Conservation (phyloP, 2,329 filamentous ascomycete species). For the Colletotrichum nymphaeae region DNA sequence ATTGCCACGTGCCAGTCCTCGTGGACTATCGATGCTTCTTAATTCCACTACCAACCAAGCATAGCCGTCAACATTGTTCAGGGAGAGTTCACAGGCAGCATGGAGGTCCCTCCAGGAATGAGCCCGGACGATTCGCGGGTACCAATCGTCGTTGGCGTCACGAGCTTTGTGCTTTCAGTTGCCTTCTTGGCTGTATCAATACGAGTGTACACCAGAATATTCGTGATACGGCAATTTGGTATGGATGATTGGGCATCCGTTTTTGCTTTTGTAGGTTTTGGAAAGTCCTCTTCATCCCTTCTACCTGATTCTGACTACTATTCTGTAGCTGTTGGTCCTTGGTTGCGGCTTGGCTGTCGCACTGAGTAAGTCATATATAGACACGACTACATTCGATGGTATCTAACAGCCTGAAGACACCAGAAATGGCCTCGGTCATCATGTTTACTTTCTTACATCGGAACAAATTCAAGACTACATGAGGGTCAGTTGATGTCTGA, state of each 20-base stretch:
- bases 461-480: conserved; percentile 26
- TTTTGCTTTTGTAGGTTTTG: conserved; percentile 38
- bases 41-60: not conserved
- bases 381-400: too few species aligned
- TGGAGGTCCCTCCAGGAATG: conserved; percentile 32
- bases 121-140: conserved; percentile 4
- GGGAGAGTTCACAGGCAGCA: not conserved
- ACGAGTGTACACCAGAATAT: conserved; percentile 39
- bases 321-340: conserved; percentile 15
- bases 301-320: not conserved
- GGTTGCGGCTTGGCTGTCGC: conserved; percentile 19
- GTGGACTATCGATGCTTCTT: not conserved
- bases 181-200: conserved; percentile 23
- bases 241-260: conserved; percentile 42
- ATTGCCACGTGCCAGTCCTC: not conserved
- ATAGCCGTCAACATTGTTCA: not conserved
- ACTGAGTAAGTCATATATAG: conserved; percentile 11
- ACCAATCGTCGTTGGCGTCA: conserved; percentile 2
- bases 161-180: conserved; percentile 5
- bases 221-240: conserved; percentile 41
- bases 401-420: conserved; percentile 11
- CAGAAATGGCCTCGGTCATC: conserved; percentile 37
- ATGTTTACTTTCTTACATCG: conserved; percentile 19
- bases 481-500: not conserved
- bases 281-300: too few species aligned